Conservation (phyloP, 176 grass and related monocot genomes). For the Triticum turgidum region DNA sequence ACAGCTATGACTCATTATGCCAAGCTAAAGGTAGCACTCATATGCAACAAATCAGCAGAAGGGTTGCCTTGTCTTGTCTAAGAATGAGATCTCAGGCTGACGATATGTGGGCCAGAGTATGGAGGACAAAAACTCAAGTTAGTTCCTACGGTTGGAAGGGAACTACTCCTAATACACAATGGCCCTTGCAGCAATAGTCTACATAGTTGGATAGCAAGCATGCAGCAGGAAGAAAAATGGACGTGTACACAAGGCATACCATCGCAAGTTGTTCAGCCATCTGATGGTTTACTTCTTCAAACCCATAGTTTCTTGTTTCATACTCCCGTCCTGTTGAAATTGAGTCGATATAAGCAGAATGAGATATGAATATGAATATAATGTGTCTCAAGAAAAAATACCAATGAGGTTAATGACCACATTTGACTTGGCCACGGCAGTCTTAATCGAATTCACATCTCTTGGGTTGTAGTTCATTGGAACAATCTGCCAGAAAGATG, state of each 20-base stretch:
- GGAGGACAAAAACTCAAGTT: not conserved
- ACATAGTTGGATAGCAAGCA: conserved; percentile 9
- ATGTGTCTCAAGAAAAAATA: conserved; percentile 32
- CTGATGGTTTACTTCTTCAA: conserved; percentile 90
- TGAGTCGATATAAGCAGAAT: not conserved
- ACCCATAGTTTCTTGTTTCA: conserved; percentile 95
- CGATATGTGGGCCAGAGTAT: not conserved
- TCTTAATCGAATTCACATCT: conserved; percentile 89
- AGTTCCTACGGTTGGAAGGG: not conserved
- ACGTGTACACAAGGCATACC: conserved; percentile 46
- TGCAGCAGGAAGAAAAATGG: conserved; percentile 11
- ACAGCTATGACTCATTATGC: too few species aligned
- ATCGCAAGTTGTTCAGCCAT: conserved; percentile 89
- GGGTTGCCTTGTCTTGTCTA: too few species aligned
- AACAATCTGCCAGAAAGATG: conserved; percentile 67
- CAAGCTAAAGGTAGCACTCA: not conserved
- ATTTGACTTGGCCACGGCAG: conserved; percentile 94
- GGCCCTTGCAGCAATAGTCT: not conserved
- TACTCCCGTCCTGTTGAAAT: conserved; percentile 73
- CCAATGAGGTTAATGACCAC: conserved; percentile 95
- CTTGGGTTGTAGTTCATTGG: conserved; percentile 93
- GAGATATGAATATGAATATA: not conserved
- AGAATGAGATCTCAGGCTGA: not conserved
- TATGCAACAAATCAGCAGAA: not conserved
- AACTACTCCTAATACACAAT: not conserved